These are phyloP conservation scores for Auriscalpium vulgare DNA, from an alignment of 768 basidiomycete species.

Conservation along the genomic window DNA sequence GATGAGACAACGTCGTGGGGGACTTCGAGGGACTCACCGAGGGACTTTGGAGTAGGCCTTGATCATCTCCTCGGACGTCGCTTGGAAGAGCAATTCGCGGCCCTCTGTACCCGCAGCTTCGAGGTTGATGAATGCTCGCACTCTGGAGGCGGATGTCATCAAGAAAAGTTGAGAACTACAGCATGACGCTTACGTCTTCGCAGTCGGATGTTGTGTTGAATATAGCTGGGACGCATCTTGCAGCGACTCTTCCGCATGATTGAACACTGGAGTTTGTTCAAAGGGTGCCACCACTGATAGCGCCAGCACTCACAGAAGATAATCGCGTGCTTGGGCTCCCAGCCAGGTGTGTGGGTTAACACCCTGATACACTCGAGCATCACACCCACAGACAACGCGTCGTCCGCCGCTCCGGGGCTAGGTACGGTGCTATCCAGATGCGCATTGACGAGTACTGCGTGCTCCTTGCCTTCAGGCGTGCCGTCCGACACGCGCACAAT, in stretches of 20 bases:
- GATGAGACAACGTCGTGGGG: not conserved
- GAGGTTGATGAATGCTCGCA: conserved; percentile 83
- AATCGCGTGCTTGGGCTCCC: conserved; percentile 69
- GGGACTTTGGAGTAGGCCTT: conserved; percentile 82
- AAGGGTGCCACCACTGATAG: not conserved
- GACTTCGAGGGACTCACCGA: conserved; percentile 31
- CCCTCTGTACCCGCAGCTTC: conserved; percentile 90
- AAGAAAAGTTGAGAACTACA: not conserved
- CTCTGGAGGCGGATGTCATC: conserved; percentile 30
- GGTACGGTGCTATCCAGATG: conserved; percentile 90
- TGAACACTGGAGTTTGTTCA: conserved; percentile 59
- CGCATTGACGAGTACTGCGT: conserved; percentile 81
- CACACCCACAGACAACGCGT: conserved; percentile 80
- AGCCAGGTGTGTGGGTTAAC: conserved; percentile 54
- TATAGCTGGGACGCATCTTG: conserved; percentile 94
- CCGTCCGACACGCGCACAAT: conserved; percentile 80
- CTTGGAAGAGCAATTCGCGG: conserved; percentile 89
- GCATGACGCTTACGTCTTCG: conserved; percentile 44
- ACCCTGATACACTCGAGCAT: conserved; percentile 89
- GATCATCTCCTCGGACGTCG: conserved; percentile 92
- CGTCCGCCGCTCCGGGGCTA: conserved; percentile 83
- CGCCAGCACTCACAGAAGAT: conserved; percentile 61
- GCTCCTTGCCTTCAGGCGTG: conserved; percentile 60
- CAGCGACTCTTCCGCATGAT: conserved; percentile 89
- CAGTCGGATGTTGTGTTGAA: conserved; percentile 79